Evolutionary conservation across 139 green algal genomes (phyloP).

Genomic region (Coelastrella sp.): DNA sequence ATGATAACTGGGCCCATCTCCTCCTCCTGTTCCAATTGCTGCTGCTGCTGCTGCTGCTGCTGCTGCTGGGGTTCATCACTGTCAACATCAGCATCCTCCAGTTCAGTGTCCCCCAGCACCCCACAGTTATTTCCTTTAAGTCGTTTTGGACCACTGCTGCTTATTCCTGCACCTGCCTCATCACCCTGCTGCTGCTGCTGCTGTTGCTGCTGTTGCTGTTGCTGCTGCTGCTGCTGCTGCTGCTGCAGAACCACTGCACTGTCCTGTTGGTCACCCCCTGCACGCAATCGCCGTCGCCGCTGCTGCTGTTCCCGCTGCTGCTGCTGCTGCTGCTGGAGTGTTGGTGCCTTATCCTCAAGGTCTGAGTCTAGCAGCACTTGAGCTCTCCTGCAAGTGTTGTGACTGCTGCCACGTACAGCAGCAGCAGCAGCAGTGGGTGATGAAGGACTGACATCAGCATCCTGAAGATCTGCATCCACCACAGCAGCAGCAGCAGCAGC

Average conservation of each 20-base stretch:
- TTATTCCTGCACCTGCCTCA: too few relatives aligned
- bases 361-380: not conserved
- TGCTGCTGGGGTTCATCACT: not conserved
- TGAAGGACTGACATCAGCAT: not conserved
- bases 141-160: too few relatives aligned
- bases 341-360: not conserved
- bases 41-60: not conserved
- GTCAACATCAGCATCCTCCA: not conserved
- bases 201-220: not conserved
- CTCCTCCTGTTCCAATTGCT: too few relatives aligned
- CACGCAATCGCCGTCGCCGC: too few relatives aligned
- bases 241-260: not conserved
- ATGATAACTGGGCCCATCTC: too few relatives aligned
- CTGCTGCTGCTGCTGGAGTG: too few relatives aligned
- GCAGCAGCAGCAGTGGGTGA: not conserved
- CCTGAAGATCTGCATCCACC: not conserved
- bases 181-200: not conserved
- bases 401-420: not conserved
- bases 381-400: not conserved
- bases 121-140: too few relatives aligned
- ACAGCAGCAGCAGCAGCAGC: constrained; percentile 9
- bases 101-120: too few relatives aligned
- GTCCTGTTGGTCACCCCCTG: too few relatives aligned
- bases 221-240: not conserved
- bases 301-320: too few relatives aligned